These are phyloP conservation scores for Aspergillus terreus DNA, from an alignment of 2,329 filamentous ascomycete species.

Conservation along the genomic window DNA sequence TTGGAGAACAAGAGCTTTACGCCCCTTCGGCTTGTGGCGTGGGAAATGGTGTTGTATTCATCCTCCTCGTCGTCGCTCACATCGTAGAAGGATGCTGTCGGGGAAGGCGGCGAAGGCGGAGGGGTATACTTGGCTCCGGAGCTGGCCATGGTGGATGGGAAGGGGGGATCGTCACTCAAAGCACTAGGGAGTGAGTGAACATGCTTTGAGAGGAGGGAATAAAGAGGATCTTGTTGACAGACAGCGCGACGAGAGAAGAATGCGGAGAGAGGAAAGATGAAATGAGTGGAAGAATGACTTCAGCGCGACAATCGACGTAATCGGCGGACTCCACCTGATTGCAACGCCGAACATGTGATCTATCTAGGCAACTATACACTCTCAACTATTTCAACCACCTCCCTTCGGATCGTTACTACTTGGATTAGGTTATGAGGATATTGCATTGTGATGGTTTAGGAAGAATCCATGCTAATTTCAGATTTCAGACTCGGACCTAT, in stretches of 20 bases:
- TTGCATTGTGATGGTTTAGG: too few relatives aligned
- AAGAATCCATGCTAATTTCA: too few relatives aligned
- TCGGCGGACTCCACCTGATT: constrained; percentile 9
- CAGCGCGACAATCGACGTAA: constrained; percentile 7
- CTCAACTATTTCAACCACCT: too few relatives aligned
- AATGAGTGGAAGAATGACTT: constrained; percentile 1
- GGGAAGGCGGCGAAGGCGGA: constrained; percentile 57
- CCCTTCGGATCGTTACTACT: too few relatives aligned
- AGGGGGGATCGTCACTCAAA: neutral
- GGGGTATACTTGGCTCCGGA: constrained; percentile 33
- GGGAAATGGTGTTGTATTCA: constrained; percentile 90
- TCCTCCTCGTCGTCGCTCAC: constrained; percentile 95
- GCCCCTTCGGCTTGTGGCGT: constrained; percentile 70
- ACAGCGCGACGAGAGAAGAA: neutral
- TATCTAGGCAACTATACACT: neutral
- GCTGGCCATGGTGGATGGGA: constrained; percentile 25
- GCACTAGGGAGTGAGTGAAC: constrained; percentile 1
- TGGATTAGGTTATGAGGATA: too few relatives aligned
- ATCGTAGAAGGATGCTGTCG: constrained; percentile 86
- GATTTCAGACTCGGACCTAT: too few relatives aligned
- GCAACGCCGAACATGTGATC: constrained; percentile 8
- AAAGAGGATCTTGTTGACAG: constrained; percentile 1
- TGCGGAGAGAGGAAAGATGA: constrained; percentile 1
- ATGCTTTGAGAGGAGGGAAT: neutral
- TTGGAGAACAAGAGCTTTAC: constrained; percentile 95